Base-by-base conservation (phyloP, 148 eudicot genomes). In the Chenopodium quinoa region DNA sequence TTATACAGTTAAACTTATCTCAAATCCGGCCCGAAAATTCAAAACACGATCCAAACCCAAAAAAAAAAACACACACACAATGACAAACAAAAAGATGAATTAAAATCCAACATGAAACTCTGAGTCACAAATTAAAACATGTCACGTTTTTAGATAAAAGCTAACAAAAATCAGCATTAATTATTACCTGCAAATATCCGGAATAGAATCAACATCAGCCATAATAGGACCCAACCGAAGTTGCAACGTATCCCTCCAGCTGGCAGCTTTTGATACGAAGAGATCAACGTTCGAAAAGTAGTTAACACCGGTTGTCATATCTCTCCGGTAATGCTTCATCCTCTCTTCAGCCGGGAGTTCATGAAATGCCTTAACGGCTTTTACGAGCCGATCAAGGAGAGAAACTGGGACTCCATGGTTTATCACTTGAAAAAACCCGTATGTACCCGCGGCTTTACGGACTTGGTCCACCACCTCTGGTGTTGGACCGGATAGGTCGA, bases 231-330 rank as follows among this genome's bases (percentile, higher is more conserved):
- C 88, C 34, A 88, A 17, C 32, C 90, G 60, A 4, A 89, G 12
- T 73, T 87, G 89, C 54, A 93, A 48, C 0, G 97, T 88, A 79
- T 93, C 97, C 32, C 97, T 83, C 97, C 97, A 93, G 81, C 97
- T 93, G 52, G 97, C 95, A 6, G 95, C 97, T 79, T 92, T 91
- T 0, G 95, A 93, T 12, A 83, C 68, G 75, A 80, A 90, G 73
- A 93, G 78, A 25, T 93, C 97, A 44, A 89, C 83, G 40, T 93
- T 93, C 4, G 95, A 88, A 32, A 79, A 82, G 77, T 84, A 93
- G 1, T 82, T 68, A 0, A 86, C 85, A 0, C 92, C 92, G 0
- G 79, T 37, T 1, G 22, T 31, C 32, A 20, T 4, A 12, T 62
- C 56, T 4, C 85, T 65, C 54, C 10, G 19, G 3, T 78, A 78